Evolutionary conservation across 2,329 filamentous ascomycete species (phyloP).

Genomic region (Endothia cerciana): DNA sequence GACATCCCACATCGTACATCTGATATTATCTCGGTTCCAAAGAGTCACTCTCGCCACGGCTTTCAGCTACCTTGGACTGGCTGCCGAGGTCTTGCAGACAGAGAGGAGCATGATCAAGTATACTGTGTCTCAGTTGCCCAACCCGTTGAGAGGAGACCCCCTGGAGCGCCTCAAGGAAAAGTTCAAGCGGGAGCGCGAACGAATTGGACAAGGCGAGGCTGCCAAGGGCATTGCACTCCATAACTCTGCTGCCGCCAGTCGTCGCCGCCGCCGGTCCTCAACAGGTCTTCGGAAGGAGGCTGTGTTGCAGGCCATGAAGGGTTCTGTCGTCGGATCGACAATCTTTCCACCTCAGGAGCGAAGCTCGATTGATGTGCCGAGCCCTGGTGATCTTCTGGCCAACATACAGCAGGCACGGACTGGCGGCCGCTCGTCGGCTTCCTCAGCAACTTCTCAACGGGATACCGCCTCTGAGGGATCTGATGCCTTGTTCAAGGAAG

Average conservation of each 20-base stretch:
- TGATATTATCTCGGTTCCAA: conserved; percentile 92
- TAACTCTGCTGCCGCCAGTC: conserved; percentile 69
- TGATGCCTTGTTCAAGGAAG: conserved; percentile 41
- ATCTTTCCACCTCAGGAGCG: conserved; percentile 48
- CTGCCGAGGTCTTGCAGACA: conserved; percentile 87
- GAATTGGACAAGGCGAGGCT: conserved; percentile 77
- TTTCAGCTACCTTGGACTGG: conserved; percentile 90
- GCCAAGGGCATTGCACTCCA: conserved; percentile 95
- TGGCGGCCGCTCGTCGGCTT: conserved; percentile 49
- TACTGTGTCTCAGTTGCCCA: conserved; percentile 88
- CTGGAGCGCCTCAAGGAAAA: conserved; percentile 89
- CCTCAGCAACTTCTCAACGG: conserved; percentile 36
- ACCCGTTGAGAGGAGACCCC: conserved; percentile 82
- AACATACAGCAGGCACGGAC: conserved; percentile 74
- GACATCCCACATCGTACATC: conserved; percentile 95
- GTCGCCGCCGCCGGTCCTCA: conserved; percentile 65
- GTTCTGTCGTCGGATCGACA: conserved; percentile 47
- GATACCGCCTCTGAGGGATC: conserved; percentile 32
- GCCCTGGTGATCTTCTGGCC: conserved; percentile 78
- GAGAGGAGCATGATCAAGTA: conserved; percentile 94
- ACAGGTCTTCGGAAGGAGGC: conserved; percentile 80
- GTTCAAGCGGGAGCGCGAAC: conserved; percentile 82
- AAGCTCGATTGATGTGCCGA: conserved; percentile 54
- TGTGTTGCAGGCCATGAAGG: conserved; percentile 68
- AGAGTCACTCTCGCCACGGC: conserved; percentile 93